Percentiles rank a stretch among this genome's conserved stretches.
phyloP scores from a whole-genome alignment of 805 yeast species.

The Kluyveromyces aestuarii region DNA sequence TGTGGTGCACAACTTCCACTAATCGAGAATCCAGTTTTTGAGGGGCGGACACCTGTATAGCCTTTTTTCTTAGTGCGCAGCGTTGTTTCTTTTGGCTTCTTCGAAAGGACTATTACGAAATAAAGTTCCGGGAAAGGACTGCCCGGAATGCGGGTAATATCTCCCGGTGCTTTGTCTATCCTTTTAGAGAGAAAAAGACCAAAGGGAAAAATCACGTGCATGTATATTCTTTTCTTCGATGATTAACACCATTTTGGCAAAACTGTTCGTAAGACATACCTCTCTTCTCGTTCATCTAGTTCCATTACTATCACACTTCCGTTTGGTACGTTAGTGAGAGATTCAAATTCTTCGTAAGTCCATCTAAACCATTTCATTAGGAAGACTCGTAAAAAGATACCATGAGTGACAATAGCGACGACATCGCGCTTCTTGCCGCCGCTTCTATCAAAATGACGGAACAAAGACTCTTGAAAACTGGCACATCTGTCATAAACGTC shows the following conservation, averaged over 20 bases:
- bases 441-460: slow-evolving; percentile 63
- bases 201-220: too few species aligned
- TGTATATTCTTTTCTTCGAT: background rate
- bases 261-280: slow-evolving; percentile 51
- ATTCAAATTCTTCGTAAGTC: slow-evolving; percentile 84
- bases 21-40: background rate
- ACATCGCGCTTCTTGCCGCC: slow-evolving; percentile 61
- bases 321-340: slow-evolving; percentile 73
- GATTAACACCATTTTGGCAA: slow-evolving; percentile 64
- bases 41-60: background rate
- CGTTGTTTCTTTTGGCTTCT: too few species aligned
- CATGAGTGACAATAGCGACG: slow-evolving; percentile 81
- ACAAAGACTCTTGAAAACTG: slow-evolving; percentile 79
- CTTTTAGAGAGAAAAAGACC: too few species aligned
- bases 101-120: too few species aligned
- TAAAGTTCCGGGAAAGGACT: too few species aligned
- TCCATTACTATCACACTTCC: slow-evolving; percentile 80
- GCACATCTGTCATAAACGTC: slow-evolving; percentile 90
- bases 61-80: background rate
- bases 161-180: too few species aligned
- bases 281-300: slow-evolving; percentile 36
- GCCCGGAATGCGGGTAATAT: too few species aligned
- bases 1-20: background rate
- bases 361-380: slow-evolving; percentile 92
- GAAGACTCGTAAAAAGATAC: slow-evolving; percentile 89